Percentiles rank a stretch among this genome's conserved stretches.
Evolutionary conservation across 176 grass and related monocot species (phyloP).

Genomic region (Neostapfia colusana): DNA sequence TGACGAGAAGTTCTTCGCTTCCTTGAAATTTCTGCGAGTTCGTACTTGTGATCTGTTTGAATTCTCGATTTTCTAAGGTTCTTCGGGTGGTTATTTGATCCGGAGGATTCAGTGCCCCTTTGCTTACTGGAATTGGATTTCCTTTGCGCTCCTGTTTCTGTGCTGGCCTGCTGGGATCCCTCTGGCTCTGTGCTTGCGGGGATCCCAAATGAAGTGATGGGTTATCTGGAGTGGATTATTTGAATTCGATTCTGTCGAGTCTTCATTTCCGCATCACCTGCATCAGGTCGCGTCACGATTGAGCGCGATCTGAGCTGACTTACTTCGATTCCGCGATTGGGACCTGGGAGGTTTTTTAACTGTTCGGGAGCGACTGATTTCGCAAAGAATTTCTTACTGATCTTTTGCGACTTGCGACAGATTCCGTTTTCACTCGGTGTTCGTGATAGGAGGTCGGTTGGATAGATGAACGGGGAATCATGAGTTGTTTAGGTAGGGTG

Average conservation of each 20-base stretch:
- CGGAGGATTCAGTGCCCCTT: conserved; percentile 4
- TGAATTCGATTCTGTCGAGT: neutral
- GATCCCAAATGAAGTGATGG: neutral
- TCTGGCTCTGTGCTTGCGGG: neutral
- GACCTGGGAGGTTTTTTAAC: neutral
- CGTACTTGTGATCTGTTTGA: conserved; percentile 12
- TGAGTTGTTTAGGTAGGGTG: neutral
- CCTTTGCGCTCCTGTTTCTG: neutral
- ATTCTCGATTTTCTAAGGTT: conserved; percentile 1
- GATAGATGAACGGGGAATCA: neutral
- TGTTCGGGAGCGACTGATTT: conserved; percentile 14
- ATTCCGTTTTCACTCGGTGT: neutral
- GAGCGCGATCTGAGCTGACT: conserved; percentile 19
- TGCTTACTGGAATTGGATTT: conserved; percentile 17
- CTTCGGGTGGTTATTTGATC: conserved; percentile 29
- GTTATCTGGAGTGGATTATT: conserved; percentile 9
- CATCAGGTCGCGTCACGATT: conserved; percentile 6
- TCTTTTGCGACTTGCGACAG: neutral
- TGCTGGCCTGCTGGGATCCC: conserved; percentile 19
- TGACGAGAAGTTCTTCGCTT: neutral
- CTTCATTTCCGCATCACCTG: conserved; percentile 31
- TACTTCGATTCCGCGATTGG: conserved; percentile 33
- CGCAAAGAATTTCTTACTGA: neutral
- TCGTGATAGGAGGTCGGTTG: neutral
- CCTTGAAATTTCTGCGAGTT: neutral